Conservation (phyloP, 306 rosid species). For the Crataegus laevigata region DNA sequence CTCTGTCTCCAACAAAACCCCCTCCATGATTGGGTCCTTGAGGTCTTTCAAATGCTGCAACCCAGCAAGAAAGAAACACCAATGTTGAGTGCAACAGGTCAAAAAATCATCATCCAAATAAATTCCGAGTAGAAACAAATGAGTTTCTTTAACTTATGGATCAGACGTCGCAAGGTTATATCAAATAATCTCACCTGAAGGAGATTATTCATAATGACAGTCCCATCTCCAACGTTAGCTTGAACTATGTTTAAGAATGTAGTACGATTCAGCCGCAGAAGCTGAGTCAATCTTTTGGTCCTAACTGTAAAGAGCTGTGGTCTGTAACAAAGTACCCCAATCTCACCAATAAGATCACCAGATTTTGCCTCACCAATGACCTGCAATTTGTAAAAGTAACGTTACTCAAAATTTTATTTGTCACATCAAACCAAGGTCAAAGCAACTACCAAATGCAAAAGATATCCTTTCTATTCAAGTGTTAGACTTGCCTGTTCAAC, state of each 20-base stretch:
- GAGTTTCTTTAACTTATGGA: neutral
- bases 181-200: conserved; percentile 55
- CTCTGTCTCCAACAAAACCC: conserved; percentile 70
- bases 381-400: conserved; percentile 30
- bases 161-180: neutral
- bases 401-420: neutral
- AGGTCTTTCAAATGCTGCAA: conserved; percentile 64
- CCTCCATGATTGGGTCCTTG: conserved; percentile 76
- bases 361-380: conserved; percentile 67
- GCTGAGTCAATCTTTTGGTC: conserved; percentile 75
- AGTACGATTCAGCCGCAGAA: conserved; percentile 72
- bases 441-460: neutral
- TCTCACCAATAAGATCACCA: conserved; percentile 79
- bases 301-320: conserved; percentile 84
- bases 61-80: conserved; percentile 13
- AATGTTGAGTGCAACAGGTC: neutral
- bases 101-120: neutral
- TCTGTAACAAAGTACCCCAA: conserved; percentile 87
- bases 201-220: conserved; percentile 84
- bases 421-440: neutral
- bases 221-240: conserved; percentile 86
- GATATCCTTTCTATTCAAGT: neutral
- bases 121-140: neutral
- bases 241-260: conserved; percentile 68
- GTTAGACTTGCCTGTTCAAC: conserved; percentile 59